Base-by-base conservation (phyloP, 2,329 filamentous ascomycete species). In the Aspergillus intermedius region DNA sequence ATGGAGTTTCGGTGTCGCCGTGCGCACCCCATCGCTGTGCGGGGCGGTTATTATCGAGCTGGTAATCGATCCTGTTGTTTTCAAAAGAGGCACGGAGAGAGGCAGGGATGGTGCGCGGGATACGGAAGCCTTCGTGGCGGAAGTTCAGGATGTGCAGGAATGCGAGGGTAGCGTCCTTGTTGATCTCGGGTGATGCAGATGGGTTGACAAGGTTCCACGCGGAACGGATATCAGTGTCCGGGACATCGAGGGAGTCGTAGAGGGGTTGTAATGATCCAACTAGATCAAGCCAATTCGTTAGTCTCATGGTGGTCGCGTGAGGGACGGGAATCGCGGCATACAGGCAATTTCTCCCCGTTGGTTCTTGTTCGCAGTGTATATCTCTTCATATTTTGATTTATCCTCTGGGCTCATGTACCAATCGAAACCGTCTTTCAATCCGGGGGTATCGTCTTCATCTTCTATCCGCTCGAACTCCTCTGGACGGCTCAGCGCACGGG, bases 141-240 rank as follows among this genome's bases (percentile, higher is more conserved):
- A 93, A 87, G 74, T 95, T 96, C 48, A 98, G 83, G 60, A 98
- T 95, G 72, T 98, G 93, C 43, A 98, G 78, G 73, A 98, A 98
- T 13, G 90, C 91, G 35, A 98, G 82, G 53, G 85, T 86, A 44
- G 93, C 91, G 69, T 98, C 91, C 74, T 97, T 97, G 69, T 90
- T 91, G 68, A 98, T 93, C 44, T 84, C 83, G 23, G 84, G 77
- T 21, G 80, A 78, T 48, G 88, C 89, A 23, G 87, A 91, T 5
- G 91, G 93, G 74, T 98, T 98, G 62, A 97, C 87, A 15, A 98
- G 81, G 71, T 97, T 98, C 91, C 93, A 97, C 7, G 91, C 91
- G 15, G 87, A 93, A 59, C 89, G 83, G 56, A 96, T 79, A 66
- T 97, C 91, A 46, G 81, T 84, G 63, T 86, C 83, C 1, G 83